Base-by-base conservation (phyloP, 2,329 filamentous ascomycete genomes). In the Pezizomycotina sp. region DNA sequence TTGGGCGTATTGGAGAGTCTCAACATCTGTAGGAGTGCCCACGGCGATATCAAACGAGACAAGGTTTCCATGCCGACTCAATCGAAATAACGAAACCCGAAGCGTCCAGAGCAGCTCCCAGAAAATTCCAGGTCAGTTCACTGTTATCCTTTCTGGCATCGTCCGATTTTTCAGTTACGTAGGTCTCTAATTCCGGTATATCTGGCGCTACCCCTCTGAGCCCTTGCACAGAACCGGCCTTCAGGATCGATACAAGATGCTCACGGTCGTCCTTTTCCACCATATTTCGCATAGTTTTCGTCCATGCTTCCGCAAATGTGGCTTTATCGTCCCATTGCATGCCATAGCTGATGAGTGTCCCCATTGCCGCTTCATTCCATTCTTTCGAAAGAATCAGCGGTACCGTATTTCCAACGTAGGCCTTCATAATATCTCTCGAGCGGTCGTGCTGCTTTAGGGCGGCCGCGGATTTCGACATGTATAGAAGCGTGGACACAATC, bases 91-190 rank as follows among this genome's bases (percentile, higher is more conserved):
- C 6, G 22, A 13, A 27, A 39, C 36, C 43, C 4, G 28, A 16
- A 3, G 43, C 33, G 14, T 21, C 29, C n/a, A 48, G 36, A n/a
- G 44, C 34, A 1, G 42, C 36, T 13, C 34, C 38, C 12, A 38
- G 22, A 9, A 48, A 29, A 6, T 31, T 35, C 46, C 46, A 48
- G 2, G 40, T 23, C 2, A 29, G 5, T 7, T 23, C 27, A 10
- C 42, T 33, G 18, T 48, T 35, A 5, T 41, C 43, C n/a, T 18
- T 12, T 13, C 46, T 22, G 6, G 33, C 31, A 5, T 31, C 20
- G 23, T 31, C 26, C n/a, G 40, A 28, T 24, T 48, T 47, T 5
- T 36, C 37, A n/a, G 24, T 29, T 5, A 47, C 29, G 20, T 48
- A 48, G 15, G 18, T 15, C 8, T 38, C 41, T 8, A 48, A 34